Evolutionary conservation across 345 rosid genomes (phyloP), one percentile per base, ranked within the genome.

Genomic region (Lumnitzera racemosa): DNA sequence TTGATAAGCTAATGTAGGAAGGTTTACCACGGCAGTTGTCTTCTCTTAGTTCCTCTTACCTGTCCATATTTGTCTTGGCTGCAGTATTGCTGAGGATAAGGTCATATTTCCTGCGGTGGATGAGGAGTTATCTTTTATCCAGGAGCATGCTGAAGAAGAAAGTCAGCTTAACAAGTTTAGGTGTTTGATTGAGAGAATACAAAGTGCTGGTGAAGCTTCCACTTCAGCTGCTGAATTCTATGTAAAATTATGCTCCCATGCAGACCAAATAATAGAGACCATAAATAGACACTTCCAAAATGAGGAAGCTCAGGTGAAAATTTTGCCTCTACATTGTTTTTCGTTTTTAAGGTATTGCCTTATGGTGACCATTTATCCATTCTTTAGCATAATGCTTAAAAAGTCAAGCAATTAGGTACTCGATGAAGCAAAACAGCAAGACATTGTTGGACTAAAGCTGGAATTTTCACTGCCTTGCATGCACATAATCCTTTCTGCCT

Each of bases 51-150:
- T 63, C 41, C 55, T 52, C 47, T 55, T 24, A 25, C 47, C 43
- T 53, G 49, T 50, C 3, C 52, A 53, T 54, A 67, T 76, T 71
- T 65, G 50, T 46, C 58, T 51, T 67, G 49, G 29, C 72, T 69
- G 58, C 83, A 90, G 97, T 67, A 72, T 90, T 72, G 97, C 94
- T n/a, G 94, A 90, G 77, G 97, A 85, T 68, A 81, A 83, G 63
- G 83, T 90, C 71, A 88, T 88, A 74, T 90, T 90, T 76, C 97
- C 97, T 58, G 94, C 96, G 16, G 80, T 90, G 66, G 92, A 81
- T 70, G 86, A 75, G 50, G 84, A 86, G 71, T 72, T 86, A 23
- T 88, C 94, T 56, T 90, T 88, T 69, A 69, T 66, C 41, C 80
- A 81, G 71, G 94, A 88, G 76, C 96, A 88, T 72, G 88, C 83